Conservation (phyloP, 2,329 filamentous ascomycete genomes). For the Verticillium zaregamsianum region DNA sequence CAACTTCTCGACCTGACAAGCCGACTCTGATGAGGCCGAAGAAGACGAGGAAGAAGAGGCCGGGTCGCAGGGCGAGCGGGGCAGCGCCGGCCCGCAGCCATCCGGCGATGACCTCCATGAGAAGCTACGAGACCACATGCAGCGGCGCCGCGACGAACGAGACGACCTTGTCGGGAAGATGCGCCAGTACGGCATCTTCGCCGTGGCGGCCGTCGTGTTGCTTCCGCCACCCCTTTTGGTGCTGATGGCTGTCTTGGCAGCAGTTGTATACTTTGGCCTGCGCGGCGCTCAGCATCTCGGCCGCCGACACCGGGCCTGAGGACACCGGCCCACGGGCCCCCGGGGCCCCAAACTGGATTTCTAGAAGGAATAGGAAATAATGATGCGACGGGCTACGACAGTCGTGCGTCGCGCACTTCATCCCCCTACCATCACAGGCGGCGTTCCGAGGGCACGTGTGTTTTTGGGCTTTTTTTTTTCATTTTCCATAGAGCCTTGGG, state of each 20-base stretch:
- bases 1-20: slow-evolving; percentile 45
- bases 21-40: slow-evolving; percentile 28
- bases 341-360: background rate
- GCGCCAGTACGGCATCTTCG: slow-evolving; percentile 35
- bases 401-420: background rate
- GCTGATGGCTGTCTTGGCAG: slow-evolving; percentile 28
- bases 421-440: slow-evolving; percentile 5
- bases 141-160: slow-evolving; percentile 26
- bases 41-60: slow-evolving; percentile 27
- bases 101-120: slow-evolving; percentile 18
- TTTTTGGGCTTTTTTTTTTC: background rate
- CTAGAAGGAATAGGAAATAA: background rate
- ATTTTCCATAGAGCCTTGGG: slow-evolving; percentile 4
- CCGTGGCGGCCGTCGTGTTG: slow-evolving; percentile 41
- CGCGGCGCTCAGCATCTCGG: slow-evolving; percentile 9
- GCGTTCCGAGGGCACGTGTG: slow-evolving; percentile 6
- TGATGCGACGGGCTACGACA: background rate
- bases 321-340: background rate
- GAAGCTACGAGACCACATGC: slow-evolving; percentile 23
- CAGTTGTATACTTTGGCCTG: slow-evolving; percentile 36
- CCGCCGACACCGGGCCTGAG: background rate
- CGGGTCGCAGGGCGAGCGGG: slow-evolving; percentile 18
- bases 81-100: slow-evolving; percentile 19
- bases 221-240: slow-evolving; percentile 38
- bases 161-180: slow-evolving; percentile 35